phyloP scores from a whole-genome alignment of 495 filamentous ascomycete genomes.

The Podospora pseudoanserina region DNA sequence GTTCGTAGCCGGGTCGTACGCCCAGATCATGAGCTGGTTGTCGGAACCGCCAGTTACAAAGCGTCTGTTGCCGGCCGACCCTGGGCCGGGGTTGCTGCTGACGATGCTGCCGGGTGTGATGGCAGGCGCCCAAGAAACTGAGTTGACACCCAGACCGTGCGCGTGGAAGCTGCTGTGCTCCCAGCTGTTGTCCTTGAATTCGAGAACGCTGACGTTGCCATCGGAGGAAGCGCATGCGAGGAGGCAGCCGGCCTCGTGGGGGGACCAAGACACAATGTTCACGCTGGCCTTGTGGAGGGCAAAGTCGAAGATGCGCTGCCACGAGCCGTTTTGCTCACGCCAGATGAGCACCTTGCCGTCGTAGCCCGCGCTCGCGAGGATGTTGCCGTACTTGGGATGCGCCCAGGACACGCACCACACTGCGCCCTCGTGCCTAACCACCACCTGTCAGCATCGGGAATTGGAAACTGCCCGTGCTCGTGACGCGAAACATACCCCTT shows the following conservation, averaged over 20 bases:
- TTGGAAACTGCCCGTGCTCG: neutral
- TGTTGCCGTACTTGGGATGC: slow-evolving; percentile 96
- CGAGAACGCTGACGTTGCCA: slow-evolving; percentile 86
- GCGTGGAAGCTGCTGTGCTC: slow-evolving; percentile 84
- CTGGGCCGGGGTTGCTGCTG: slow-evolving; percentile 59
- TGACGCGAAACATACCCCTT: slow-evolving; percentile 65
- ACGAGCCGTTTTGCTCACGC: slow-evolving; percentile 75
- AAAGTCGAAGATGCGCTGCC: slow-evolving; percentile 86
- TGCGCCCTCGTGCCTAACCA: slow-evolving; percentile 79
- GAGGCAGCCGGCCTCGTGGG: slow-evolving; percentile 90
- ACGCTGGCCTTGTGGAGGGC: slow-evolving; percentile 88
- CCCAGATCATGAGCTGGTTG: slow-evolving; percentile 89
- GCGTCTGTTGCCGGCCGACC: slow-evolving; percentile 58
- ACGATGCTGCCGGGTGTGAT: slow-evolving; percentile 75
- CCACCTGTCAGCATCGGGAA: neutral
- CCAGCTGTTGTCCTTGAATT: slow-evolving; percentile 92
- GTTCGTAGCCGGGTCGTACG: slow-evolving; percentile 47
- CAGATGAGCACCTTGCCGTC: slow-evolving; percentile 98
- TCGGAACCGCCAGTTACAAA: slow-evolving; percentile 95
- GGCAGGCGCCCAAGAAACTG: slow-evolving; percentile 89
- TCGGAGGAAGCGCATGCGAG: slow-evolving; percentile 93
- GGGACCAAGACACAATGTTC: slow-evolving; percentile 96
- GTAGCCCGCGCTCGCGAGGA: slow-evolving; percentile 89
- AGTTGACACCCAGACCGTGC: slow-evolving; percentile 89
- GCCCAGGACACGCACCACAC: slow-evolving; percentile 98